These are phyloP conservation scores for Hyphopichia buzzinii DNA, from an alignment of 1,139 yeast genomes.

Conservation along the genomic window DNA sequence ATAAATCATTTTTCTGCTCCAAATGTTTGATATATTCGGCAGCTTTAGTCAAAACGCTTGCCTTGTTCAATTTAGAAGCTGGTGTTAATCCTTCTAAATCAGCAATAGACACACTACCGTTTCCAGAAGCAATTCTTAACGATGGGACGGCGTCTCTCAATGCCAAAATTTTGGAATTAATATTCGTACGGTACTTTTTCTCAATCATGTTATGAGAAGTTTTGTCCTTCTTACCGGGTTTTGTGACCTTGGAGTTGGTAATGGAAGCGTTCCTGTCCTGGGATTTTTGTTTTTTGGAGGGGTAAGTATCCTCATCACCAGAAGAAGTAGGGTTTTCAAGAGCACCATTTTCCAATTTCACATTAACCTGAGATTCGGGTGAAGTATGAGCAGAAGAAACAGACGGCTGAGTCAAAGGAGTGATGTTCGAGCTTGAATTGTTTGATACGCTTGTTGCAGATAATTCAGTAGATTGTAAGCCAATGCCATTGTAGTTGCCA, in stretches of 20 bases:
- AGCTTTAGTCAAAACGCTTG: conserved; percentile 83
- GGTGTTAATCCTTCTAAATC: conserved; percentile 87
- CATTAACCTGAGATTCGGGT: conserved; percentile 23
- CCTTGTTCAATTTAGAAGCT: conserved; percentile 82
- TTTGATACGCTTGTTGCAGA: conserved; percentile 17
- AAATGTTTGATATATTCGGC: conserved; percentile 86
- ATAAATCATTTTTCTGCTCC: conserved; percentile 61
- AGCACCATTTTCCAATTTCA: conserved; percentile 9
- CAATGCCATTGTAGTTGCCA: conserved; percentile 2
- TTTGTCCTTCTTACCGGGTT: conserved; percentile 49
- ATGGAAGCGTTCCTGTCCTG: not conserved
- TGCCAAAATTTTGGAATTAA: conserved; percentile 68
- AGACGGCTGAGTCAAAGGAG: conserved; percentile 29
- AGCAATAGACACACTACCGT: conserved; percentile 35
- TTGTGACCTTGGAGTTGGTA: conserved; percentile 20
- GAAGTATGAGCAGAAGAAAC: conserved; percentile 32
- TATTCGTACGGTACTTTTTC: conserved; percentile 73
- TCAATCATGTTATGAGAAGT: conserved; percentile 81
- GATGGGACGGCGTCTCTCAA: conserved; percentile 77
- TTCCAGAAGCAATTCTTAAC: conserved; percentile 43
- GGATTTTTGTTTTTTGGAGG: not conserved
- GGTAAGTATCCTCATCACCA: conserved; percentile 6
- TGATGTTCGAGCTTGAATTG: conserved; percentile 17
- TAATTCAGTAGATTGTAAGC: conserved; percentile 8
- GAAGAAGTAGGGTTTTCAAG: conserved; percentile 11